Evolutionary conservation across 148 eudicot genomes (phyloP).

Genomic region (Rhododendron simsii): DNA sequence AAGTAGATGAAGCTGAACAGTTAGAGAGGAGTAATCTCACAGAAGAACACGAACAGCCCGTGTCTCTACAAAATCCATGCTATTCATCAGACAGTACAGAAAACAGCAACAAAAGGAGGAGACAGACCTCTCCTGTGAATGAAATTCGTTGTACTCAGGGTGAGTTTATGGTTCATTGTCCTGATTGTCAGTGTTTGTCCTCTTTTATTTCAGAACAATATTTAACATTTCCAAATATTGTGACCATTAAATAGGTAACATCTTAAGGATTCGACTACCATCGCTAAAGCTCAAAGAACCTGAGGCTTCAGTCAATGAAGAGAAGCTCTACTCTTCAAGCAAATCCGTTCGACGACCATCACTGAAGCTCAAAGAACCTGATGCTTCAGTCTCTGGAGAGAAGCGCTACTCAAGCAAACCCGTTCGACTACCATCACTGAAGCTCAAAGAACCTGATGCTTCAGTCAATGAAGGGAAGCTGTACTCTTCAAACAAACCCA

Average conservation of each 20-base stretch:
- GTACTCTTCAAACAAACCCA: slow-evolving; percentile 7
- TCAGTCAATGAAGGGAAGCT: slow-evolving; percentile 2
- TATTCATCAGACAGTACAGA: slow-evolving; percentile 77
- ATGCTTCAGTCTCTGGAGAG: neutral
- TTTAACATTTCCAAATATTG: neutral
- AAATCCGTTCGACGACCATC: slow-evolving; percentile 28
- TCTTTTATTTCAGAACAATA: neutral
- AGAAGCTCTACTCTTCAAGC: slow-evolving; percentile 19
- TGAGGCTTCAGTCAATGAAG: slow-evolving; percentile 5
- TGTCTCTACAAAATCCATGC: slow-evolving; percentile 29
- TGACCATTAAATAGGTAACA: slow-evolving; percentile 37
- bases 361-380: slow-evolving; percentile 30
- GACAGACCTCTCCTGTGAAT: slow-evolving; percentile 19
- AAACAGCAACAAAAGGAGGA: slow-evolving; percentile 67
- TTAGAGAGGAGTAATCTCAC: slow-evolving; percentile 67
- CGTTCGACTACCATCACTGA: slow-evolving; percentile 33
- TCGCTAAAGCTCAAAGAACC: slow-evolving; percentile 31
- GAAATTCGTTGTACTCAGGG: slow-evolving; percentile 29
- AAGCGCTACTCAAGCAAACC: slow-evolving; percentile 13
- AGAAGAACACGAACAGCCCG: slow-evolving; percentile 61
- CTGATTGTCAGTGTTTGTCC: neutral
- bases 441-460: slow-evolving; percentile 24
- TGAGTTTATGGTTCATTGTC: slow-evolving; percentile 15
- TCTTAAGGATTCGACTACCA: slow-evolving; percentile 45
- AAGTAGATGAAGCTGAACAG: slow-evolving; percentile 25